Evolutionary conservation across 352 stramenopile species (phyloP).

Genomic region (Phytophthora europaea): DNA sequence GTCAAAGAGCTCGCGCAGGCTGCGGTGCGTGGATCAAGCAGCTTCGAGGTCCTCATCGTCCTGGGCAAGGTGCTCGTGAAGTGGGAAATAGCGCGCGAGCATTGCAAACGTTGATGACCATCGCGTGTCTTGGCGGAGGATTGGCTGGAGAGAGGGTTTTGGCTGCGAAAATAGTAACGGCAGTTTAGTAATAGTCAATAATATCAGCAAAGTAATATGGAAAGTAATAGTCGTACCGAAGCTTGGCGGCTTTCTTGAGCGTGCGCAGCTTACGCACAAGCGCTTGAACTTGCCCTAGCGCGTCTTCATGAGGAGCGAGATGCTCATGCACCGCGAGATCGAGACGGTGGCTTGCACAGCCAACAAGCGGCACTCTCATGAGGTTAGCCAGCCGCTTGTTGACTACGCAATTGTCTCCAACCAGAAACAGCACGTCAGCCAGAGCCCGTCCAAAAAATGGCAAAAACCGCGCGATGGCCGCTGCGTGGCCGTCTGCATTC

Average conservation of each 20-base stretch:
- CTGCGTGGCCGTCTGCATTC: background rate
- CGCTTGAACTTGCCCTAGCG: background rate
- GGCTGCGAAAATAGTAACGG: background rate
- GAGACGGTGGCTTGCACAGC: background rate
- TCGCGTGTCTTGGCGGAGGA: background rate
- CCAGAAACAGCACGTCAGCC: slow-evolving; percentile 6
- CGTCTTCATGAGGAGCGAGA: background rate
- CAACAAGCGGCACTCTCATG: background rate
- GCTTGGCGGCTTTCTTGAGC: slow-evolving; percentile 9
- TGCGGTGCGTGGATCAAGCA: background rate
- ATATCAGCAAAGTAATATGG: background rate
- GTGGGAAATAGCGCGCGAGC: slow-evolving; percentile 5
- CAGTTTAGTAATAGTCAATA: background rate
- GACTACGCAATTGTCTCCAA: slow-evolving; percentile 15
- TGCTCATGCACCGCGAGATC: background rate
- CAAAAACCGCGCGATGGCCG: background rate
- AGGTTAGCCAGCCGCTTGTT: background rate
- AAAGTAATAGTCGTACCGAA: slow-evolving; percentile 4
- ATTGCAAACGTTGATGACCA: slow-evolving; percentile 15
- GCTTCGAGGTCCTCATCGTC: slow-evolving; percentile 15
- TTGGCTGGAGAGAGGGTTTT: background rate
- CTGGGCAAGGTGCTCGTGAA: slow-evolving; percentile 10
- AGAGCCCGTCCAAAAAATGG: slow-evolving; percentile 14
- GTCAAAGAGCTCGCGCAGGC: background rate
- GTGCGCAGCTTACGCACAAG: background rate